Conservation (phyloP, 768 basidiomycete species). For the Amanita jacksonii region DNA sequence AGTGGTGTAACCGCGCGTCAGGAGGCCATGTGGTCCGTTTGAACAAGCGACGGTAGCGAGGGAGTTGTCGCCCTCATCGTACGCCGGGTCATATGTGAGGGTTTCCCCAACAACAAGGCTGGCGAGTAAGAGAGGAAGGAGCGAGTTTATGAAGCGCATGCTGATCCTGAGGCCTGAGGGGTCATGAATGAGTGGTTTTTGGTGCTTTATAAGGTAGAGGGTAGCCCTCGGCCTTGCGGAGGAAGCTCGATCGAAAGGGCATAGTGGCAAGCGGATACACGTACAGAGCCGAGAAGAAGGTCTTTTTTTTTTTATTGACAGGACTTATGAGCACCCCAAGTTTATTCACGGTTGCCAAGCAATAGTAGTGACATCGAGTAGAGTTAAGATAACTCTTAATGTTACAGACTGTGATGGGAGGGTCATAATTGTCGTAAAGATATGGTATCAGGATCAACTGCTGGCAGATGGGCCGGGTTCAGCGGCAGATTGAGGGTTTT, state of each 20-base stretch:
- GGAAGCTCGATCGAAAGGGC: too few species aligned
- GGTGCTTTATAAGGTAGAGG: too few species aligned
- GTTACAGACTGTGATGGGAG: too few species aligned
- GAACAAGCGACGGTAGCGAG: conserved; percentile 20
- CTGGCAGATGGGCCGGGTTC: not conserved
- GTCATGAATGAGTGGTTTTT: too few species aligned
- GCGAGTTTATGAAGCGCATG: too few species aligned
- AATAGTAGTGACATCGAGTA: not conserved
- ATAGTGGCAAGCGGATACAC: too few species aligned
- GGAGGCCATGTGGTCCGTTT: conserved; percentile 32
- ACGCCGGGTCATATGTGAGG: conserved; percentile 29
- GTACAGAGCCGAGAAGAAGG: too few species aligned
- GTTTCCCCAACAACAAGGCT: conserved; percentile 11
- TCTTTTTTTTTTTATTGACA: too few species aligned
- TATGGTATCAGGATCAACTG: not conserved
- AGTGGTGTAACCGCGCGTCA: conserved; percentile 27
- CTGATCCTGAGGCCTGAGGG: not conserved
- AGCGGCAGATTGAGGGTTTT: not conserved
- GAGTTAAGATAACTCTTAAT: not conserved
- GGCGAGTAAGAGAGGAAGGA: not conserved
- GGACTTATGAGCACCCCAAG: too few species aligned
- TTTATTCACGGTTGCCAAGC: too few species aligned
- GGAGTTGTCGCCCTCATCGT: conserved; percentile 26
- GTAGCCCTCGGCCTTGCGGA: too few species aligned
- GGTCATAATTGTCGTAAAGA: too few species aligned